phyloP scores from a whole-genome alignment of 768 basidiomycete species.

The Amanita polypyramis region DNA sequence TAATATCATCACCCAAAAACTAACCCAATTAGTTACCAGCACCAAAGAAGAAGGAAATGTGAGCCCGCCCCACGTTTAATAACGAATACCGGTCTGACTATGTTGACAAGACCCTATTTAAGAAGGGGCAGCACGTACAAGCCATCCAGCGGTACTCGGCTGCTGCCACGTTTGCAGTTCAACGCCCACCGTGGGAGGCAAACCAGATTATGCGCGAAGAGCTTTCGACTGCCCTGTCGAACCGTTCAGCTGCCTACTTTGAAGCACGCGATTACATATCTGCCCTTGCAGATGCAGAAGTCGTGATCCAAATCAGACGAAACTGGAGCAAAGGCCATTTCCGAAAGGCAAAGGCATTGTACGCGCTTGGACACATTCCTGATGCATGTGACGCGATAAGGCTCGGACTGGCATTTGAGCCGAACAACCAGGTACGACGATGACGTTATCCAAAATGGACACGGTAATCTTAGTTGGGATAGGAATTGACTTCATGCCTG shows the following conservation, averaged over 20 bases:
- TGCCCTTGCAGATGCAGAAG: constrained; percentile 84
- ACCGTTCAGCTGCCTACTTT: constrained; percentile 81
- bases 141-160: constrained; percentile 75
- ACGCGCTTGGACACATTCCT: constrained; percentile 52
- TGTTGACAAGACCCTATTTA: constrained; percentile 57
- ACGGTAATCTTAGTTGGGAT: too few relatives aligned
- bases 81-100: constrained; percentile 13
- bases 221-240: constrained; percentile 80
- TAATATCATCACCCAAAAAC: constrained; percentile 62
- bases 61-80: constrained; percentile 21
- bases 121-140: constrained; percentile 51
- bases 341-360: constrained; percentile 82
- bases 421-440: constrained; percentile 27
- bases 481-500: constrained; percentile 10
- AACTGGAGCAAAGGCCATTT: constrained; percentile 97
- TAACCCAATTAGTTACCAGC: constrained; percentile 61
- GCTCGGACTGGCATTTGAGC: constrained; percentile 80
- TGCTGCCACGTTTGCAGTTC: constrained; percentile 65
- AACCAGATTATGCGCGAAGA: constrained; percentile 80
- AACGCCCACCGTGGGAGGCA: constrained; percentile 87
- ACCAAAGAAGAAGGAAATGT: constrained; percentile 96
- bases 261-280: constrained; percentile 67
- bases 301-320: constrained; percentile 73
- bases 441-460: too few relatives aligned
- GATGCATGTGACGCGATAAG: constrained; percentile 79